These are phyloP conservation scores for Pseudogymnoascus sp. DNA, from an alignment of 2,329 filamentous ascomycete genomes.

Conservation along the genomic window DNA sequence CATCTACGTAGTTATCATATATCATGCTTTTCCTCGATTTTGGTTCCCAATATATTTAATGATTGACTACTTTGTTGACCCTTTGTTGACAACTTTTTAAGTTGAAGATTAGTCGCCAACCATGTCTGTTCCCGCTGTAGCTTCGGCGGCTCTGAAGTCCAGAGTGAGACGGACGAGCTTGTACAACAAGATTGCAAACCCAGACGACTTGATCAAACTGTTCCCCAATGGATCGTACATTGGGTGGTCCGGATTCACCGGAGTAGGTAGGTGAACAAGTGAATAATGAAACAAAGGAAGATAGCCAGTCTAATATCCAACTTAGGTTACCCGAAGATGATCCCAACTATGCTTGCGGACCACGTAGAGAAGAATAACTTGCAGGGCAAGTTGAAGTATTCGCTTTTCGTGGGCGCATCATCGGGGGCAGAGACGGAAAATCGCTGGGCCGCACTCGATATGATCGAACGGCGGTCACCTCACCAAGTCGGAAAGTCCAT, in stretches of 20 bases:
- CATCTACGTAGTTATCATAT: not conserved
- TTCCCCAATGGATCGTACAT: slow-evolving; percentile 83
- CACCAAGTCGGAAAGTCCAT: slow-evolving; percentile 90
- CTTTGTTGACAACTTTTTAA: not conserved
- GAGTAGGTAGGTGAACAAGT: slow-evolving; percentile 47
- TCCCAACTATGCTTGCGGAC: slow-evolving; percentile 75
- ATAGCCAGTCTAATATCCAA: not conserved
- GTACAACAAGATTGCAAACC: slow-evolving; percentile 68
- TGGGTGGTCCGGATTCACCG: slow-evolving; percentile 87
- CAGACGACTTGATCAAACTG: slow-evolving; percentile 69
- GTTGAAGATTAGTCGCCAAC: not conserved
- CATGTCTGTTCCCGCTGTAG: slow-evolving; percentile 12
- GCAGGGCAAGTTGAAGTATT: slow-evolving; percentile 77
- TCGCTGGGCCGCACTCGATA: slow-evolving; percentile 79
- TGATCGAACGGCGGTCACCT: slow-evolving; percentile 78
- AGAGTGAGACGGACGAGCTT: slow-evolving; percentile 68
- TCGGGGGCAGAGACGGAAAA: slow-evolving; percentile 82
- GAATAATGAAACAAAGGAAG: not conserved
- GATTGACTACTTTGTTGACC: not conserved
- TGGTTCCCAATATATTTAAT: not conserved
- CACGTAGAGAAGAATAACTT: slow-evolving; percentile 82
- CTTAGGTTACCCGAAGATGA: slow-evolving; percentile 31
- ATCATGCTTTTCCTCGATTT: not conserved
- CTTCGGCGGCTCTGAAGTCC: slow-evolving; percentile 53
- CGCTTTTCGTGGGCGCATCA: slow-evolving; percentile 81